phyloP scores from a whole-genome alignment of 2,329 filamentous ascomycete genomes.

The Boeremia lycopersici region DNA sequence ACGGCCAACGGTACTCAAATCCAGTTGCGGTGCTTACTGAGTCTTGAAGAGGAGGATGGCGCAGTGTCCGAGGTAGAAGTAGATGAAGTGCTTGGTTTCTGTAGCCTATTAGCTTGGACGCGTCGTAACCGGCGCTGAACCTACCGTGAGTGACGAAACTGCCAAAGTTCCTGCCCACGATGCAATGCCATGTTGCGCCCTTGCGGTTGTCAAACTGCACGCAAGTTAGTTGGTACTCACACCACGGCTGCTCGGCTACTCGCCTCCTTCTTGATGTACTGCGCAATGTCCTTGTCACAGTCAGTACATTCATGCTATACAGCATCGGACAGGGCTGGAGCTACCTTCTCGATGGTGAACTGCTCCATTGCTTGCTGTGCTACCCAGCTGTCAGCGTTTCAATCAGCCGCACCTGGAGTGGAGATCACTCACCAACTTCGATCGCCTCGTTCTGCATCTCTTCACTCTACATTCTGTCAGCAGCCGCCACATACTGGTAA shows the following conservation, averaged over 20 bases:
- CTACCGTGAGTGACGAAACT: slow-evolving; percentile 98
- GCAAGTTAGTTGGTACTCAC: slow-evolving; percentile 18
- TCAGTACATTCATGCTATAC: slow-evolving; percentile 5
- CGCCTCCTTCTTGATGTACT: slow-evolving; percentile 93
- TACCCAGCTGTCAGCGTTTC: slow-evolving; percentile 46
- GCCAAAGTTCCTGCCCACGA: slow-evolving; percentile 97
- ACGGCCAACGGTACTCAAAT: slow-evolving; percentile 4
- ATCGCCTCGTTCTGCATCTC: slow-evolving; percentile 97
- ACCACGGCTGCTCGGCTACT: slow-evolving; percentile 3
- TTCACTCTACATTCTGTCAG: slow-evolving; percentile 69
- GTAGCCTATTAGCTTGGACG: slow-evolving; percentile 29
- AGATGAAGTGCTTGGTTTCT: slow-evolving; percentile 99
- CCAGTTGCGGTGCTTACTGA: slow-evolving; percentile 62
- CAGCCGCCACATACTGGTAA: slow-evolving; percentile 9
- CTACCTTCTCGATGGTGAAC: slow-evolving; percentile 73
- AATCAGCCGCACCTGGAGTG: slow-evolving; percentile 13
- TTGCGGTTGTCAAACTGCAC: slow-evolving; percentile 91
- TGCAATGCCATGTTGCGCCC: slow-evolving; percentile 98
- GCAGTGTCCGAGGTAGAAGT: slow-evolving; percentile 99
- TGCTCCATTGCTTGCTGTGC: slow-evolving; percentile 75
- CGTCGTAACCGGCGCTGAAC: slow-evolving; percentile 26
- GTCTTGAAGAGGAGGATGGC: slow-evolving; percentile 99
- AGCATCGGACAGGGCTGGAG: background rate
- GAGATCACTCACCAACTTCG: slow-evolving; percentile 77
- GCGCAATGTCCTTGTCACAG: slow-evolving; percentile 78